These are phyloP conservation scores for Trametes sanguinea DNA, from an alignment of 768 basidiomycete species.

Conservation along the genomic window DNA sequence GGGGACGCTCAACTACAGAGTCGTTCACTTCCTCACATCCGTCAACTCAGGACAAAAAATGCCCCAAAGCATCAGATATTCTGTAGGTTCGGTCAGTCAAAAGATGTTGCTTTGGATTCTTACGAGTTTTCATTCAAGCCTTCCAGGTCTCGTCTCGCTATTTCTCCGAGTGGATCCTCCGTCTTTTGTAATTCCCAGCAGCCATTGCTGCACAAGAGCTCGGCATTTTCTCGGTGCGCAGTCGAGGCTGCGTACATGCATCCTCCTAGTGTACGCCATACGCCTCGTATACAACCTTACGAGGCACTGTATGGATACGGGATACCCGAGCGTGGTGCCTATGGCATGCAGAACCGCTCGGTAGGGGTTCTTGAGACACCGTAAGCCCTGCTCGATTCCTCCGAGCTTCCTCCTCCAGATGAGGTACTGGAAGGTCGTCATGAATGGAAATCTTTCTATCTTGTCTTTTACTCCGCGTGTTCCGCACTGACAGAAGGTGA, in stretches of 20 bases:
- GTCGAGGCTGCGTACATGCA: constrained; percentile 1
- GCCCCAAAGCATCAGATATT: no score
- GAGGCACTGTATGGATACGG: not conserved
- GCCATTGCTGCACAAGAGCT: constrained; percentile 1
- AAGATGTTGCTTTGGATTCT: no score
- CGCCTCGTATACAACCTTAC: constrained; percentile 9
- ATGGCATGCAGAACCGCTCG: not conserved
- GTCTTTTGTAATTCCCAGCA: not conserved
- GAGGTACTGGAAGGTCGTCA: not conserved
- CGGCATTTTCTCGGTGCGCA: constrained; percentile 22
- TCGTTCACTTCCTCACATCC: not conserved
- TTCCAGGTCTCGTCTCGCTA: not conserved
- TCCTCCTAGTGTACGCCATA: constrained; percentile 1
- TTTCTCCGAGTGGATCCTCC: constrained; percentile 12
- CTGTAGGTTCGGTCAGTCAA: not conserved
- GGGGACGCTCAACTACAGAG: not conserved
- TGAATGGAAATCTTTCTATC: not conserved
- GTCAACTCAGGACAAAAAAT: not conserved
- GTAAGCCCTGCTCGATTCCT: constrained; percentile 10
- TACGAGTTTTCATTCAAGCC: no score
- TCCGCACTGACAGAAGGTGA: constrained; percentile 6
- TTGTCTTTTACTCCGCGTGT: not conserved
- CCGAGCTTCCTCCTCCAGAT: constrained; percentile 18
- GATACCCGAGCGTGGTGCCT: not conserved
- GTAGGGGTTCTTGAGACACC: constrained; percentile 5